These are phyloP conservation scores for Colletotrichum orbiculare DNA, from an alignment of 2,329 filamentous ascomycete species.

Conservation along the genomic window DNA sequence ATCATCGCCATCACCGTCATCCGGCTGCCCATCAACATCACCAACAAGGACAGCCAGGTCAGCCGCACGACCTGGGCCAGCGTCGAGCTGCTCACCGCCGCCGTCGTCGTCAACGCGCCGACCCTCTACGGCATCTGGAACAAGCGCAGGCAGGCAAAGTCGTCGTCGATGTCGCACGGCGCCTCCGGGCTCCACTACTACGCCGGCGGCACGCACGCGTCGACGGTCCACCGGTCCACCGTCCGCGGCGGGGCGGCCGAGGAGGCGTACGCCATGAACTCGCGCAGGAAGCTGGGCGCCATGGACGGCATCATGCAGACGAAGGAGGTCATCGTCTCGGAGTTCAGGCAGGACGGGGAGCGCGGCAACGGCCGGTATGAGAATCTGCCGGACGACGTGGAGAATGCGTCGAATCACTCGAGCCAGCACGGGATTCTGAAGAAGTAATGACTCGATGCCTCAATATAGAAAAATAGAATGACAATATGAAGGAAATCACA, in stretches of 20 bases:
- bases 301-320: slow-evolving; percentile 36
- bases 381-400: slow-evolving; percentile 29
- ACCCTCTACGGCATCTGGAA: slow-evolving; percentile 50
- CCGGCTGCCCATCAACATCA: slow-evolving; percentile 50
- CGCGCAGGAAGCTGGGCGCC: slow-evolving; percentile 21
- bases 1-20: slow-evolving; percentile 53
- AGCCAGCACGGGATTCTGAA: slow-evolving; percentile 28
- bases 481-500: background rate
- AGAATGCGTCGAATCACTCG: slow-evolving; percentile 24
- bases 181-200: slow-evolving; percentile 30
- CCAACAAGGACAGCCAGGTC: slow-evolving; percentile 47
- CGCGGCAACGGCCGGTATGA: slow-evolving; percentile 21
- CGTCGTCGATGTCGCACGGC: slow-evolving; percentile 37
- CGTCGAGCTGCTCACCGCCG: slow-evolving; percentile 45
- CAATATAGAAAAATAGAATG: background rate
- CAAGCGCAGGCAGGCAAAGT: slow-evolving; percentile 39
- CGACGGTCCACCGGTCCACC: slow-evolving; percentile 26
- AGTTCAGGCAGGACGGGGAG: slow-evolving; percentile 28
- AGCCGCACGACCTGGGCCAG: slow-evolving; percentile 52
- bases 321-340: slow-evolving; percentile 32
- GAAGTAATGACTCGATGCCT: slow-evolving; percentile 11
- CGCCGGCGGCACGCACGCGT: slow-evolving; percentile 21
- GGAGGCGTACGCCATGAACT: slow-evolving; percentile 21
- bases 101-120: slow-evolving; percentile 50
- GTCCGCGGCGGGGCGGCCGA: background rate